Base-by-base conservation (phyloP, 345 rosid species). In the Populus ilicifolia region DNA sequence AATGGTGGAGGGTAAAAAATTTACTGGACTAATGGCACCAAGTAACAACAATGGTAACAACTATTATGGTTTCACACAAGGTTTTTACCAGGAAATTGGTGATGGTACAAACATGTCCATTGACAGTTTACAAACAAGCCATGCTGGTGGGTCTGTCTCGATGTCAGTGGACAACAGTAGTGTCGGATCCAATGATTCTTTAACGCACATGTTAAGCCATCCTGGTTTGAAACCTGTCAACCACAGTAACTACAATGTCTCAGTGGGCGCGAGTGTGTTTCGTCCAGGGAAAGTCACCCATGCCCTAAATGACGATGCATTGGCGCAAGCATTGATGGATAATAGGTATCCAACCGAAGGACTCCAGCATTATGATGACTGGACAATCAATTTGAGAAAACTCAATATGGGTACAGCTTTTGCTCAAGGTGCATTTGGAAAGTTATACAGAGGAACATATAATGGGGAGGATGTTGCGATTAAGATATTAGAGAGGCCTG, bases 381-480 rank as follows among this genome's bases (percentile, higher is more conserved):
- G 93, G 93, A 90, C 91, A 0, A 88, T 88, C 64, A 90, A 90
- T 85, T 77, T 90, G 79, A 86, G 88, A 75, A 90, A 83, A 63
- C 93, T 90, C 67, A 85, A 80, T 62, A 90, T 88, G 89, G 93
- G 93, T n/a, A 81, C 87, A 21, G 88, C 93, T 75, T 90, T 90
- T 87, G 93, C 93, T 5, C 91, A 90, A 83, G 93, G 91, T 36
- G 91, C 93, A 50, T 90, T 88, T 84, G 93, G 93, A 46, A 90
- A 88, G 80, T 78, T 90, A 35, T 90, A 90, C 50, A 79, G 86
- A 79, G 83, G 83, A 27, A 80, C 77, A 29, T 80, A 80, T 44
- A 80, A 71, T 43, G 79, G 83, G 46, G 83, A 80, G 68, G 79
- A 80, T 54, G 79, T 80, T 75, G 83, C 83, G 16, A 71, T 80